These are phyloP conservation scores for Ceratocystis smalleyi DNA, from an alignment of 2,329 filamentous ascomycete species.

Conservation along the genomic window DNA sequence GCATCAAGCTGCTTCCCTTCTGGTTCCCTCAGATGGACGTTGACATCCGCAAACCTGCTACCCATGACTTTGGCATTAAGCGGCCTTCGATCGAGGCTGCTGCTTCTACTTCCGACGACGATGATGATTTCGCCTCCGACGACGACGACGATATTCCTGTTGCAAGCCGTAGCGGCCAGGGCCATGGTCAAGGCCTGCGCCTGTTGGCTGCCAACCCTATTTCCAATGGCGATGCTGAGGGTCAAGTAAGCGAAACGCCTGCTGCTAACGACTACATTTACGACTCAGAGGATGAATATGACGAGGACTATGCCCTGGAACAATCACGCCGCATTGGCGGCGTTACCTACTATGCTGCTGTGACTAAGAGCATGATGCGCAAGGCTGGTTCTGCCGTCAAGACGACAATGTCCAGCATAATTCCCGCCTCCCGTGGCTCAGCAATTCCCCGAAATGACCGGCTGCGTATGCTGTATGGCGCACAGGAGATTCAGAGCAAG, in stretches of 20 bases:
- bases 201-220: constrained; percentile 25
- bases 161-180: neutral
- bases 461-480: constrained; percentile 37
- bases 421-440: constrained; percentile 40
- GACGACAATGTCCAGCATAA: constrained; percentile 21
- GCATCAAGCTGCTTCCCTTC: constrained; percentile 82
- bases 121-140: constrained; percentile 54
- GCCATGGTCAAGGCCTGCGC: neutral
- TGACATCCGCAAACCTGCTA: constrained; percentile 85
- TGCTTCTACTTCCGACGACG: constrained; percentile 60
- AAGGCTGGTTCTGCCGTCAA: constrained; percentile 10
- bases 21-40: constrained; percentile 99
- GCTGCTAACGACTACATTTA: constrained; percentile 59
- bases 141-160: constrained; percentile 40
- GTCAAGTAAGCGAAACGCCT: constrained; percentile 54
- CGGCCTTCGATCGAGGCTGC: constrained; percentile 43
- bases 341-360: constrained; percentile 55
- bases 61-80: constrained; percentile 80
- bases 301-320: constrained; percentile 59
- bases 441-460: constrained; percentile 43
- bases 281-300: constrained; percentile 67
- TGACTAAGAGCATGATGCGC: constrained; percentile 10
- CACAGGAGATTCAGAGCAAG: constrained; percentile 39
- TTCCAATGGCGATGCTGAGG: constrained; percentile 51
- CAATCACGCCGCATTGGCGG: constrained; percentile 64